These are phyloP conservation scores for Ascocoryne sarcoides DNA, from an alignment of 2,329 filamentous ascomycete genomes.

Conservation along the genomic window DNA sequence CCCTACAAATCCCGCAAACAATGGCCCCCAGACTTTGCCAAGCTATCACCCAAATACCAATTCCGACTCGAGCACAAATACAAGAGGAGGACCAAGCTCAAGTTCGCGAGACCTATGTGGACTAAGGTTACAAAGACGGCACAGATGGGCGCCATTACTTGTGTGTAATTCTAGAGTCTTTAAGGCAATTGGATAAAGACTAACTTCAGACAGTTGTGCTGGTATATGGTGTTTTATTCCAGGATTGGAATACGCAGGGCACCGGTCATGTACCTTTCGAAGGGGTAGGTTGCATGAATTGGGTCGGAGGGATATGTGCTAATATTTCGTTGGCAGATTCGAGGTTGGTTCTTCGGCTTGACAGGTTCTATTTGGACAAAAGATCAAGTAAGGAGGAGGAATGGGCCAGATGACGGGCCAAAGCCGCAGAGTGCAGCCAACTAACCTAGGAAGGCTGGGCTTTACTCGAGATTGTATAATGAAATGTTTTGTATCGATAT, in stretches of 20 bases:
- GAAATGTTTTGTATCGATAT: too few relatives aligned
- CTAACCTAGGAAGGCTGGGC: too few relatives aligned
- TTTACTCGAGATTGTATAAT: too few relatives aligned
- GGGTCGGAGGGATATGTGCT: background rate
- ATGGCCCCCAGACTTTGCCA: conserved; percentile 71
- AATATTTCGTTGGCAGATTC: conserved; percentile 28
- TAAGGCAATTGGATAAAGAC: too few relatives aligned
- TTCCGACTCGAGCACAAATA: conserved; percentile 73
- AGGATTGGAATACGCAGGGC: conserved; percentile 42
- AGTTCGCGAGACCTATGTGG: conserved; percentile 54
- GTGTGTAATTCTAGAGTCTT: conserved; percentile 16
- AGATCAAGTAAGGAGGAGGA: conserved; percentile 18
- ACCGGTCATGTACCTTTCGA: conserved; percentile 38
- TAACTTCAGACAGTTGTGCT: conserved; percentile 40
- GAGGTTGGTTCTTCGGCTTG: conserved; percentile 33
- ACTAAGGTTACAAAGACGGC: conserved; percentile 55
- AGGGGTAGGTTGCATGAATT: conserved; percentile 33
- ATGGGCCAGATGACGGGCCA: conserved; percentile 14
- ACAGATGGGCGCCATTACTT: conserved; percentile 36
- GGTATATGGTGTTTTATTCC: conserved; percentile 51
- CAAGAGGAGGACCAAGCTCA: conserved; percentile 57
- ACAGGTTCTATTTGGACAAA: conserved; percentile 28
- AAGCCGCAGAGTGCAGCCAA: conserved; percentile 2
- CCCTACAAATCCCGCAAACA: conserved; percentile 59
- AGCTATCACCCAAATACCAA: conserved; percentile 62